Evolutionary conservation across 2,329 filamentous ascomycete species (phyloP).

Genomic region (Colletotrichum musicola): DNA sequence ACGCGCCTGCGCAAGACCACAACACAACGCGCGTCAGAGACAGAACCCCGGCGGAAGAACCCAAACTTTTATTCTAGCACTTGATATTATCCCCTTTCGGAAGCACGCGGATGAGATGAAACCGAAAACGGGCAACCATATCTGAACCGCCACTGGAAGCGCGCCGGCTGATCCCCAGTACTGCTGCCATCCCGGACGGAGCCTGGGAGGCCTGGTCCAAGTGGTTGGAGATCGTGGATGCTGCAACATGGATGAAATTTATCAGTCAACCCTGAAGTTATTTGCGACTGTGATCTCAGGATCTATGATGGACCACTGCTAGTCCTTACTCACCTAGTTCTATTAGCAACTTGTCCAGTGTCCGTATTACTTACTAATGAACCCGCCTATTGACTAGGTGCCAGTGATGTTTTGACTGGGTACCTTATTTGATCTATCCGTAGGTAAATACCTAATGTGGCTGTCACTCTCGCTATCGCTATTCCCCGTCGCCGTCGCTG

Average conservation of each 20-base stretch:
- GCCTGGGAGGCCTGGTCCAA: conserved; percentile 6
- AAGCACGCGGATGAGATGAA: conserved; percentile 25
- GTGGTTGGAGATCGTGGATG: conserved; percentile 3
- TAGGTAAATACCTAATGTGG: too few relatives aligned
- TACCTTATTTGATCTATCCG: too few relatives aligned
- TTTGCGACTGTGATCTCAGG: not conserved
- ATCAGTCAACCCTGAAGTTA: not conserved
- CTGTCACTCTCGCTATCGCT: too few relatives aligned
- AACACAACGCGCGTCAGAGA: not conserved
- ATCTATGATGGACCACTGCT: too few relatives aligned
- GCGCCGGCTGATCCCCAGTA: not conserved
- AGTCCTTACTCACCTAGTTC: too few relatives aligned
- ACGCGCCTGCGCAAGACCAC: not conserved
- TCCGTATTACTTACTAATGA: too few relatives aligned
- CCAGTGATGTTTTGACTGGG: too few relatives aligned
- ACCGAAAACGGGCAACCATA: conserved; percentile 8
- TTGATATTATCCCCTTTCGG: not conserved
- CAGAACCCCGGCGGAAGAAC: not conserved
- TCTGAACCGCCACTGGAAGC: conserved; percentile 3
- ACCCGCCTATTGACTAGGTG: too few relatives aligned
- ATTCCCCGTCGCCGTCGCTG: too few relatives aligned
- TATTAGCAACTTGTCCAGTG: too few relatives aligned
- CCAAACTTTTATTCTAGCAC: not conserved
- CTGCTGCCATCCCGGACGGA: not conserved
- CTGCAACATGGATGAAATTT: not conserved